Percentiles rank a stretch among this genome's conserved stretches.
phyloP scores from a whole-genome alignment of 1,284 basidiomycete genomes.

The Cryptococcus wingfieldii region DNA sequence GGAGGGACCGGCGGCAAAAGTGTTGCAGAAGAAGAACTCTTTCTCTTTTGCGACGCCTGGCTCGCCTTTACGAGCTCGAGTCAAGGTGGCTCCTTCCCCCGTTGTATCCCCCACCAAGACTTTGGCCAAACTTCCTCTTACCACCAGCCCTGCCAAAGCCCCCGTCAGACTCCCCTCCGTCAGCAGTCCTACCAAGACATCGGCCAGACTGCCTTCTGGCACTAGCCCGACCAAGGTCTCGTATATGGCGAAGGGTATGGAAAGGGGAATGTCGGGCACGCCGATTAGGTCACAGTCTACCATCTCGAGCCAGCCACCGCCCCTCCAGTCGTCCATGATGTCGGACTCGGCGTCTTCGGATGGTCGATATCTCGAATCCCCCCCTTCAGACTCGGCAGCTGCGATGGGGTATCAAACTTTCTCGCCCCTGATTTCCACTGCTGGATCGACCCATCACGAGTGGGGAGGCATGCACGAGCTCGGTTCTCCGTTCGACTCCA shows the following conservation, averaged over 20 bases:
- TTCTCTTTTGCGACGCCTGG: constrained; percentile 31
- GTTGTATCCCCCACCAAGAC: neutral
- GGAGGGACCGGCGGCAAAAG: neutral
- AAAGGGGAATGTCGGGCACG: neutral
- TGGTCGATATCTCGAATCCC: constrained; percentile 25
- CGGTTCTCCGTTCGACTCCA: neutral
- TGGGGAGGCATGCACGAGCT: neutral
- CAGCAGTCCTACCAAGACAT: neutral
- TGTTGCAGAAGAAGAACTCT: constrained; percentile 23
- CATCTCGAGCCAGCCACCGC: neutral
- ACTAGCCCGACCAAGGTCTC: neutral
- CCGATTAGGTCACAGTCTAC: neutral
- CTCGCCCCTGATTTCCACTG: neutral
- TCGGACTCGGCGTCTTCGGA: constrained; percentile 35
- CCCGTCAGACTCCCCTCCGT: neutral
- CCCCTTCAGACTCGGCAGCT: constrained; percentile 7
- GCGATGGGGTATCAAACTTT: constrained; percentile 8
- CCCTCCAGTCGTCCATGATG: constrained; percentile 28
- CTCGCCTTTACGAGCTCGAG: constrained; percentile 17
- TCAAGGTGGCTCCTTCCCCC: constrained; percentile 10
- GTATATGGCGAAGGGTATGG: neutral
- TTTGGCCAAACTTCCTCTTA: neutral
- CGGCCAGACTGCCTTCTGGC: constrained; percentile 11
- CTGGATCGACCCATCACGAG: neutral
- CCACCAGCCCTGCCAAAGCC: too few relatives aligned